A percentile compares a stretch with the other conserved stretches of the same genome.
Evolutionary conservation across 176 grass and related monocot genomes (phyloP).

Genomic region (Dactylis glomerata): DNA sequence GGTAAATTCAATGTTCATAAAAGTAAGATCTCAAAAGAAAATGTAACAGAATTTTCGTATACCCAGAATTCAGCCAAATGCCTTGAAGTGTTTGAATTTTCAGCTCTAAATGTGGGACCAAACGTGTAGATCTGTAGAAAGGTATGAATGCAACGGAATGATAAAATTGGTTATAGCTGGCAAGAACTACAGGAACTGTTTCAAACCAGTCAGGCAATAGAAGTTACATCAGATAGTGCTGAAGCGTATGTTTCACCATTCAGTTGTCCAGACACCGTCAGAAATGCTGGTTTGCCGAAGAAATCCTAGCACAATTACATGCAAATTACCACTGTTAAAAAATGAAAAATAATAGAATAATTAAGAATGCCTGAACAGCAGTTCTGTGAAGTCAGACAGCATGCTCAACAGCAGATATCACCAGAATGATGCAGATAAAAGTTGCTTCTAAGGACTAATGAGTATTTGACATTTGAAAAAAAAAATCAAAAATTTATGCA

Average conservation of each 20-base stretch:
- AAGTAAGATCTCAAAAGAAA: constrained; percentile 13
- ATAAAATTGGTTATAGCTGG: constrained; percentile 21
- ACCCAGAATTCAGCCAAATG: constrained; percentile 99
- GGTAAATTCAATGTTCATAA: constrained; percentile 34
- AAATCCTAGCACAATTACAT: constrained; percentile 69
- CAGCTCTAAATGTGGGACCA: constrained; percentile 97
- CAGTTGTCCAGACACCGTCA: constrained; percentile 93
- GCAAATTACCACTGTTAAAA: constrained; percentile 29
- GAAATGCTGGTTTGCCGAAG: constrained; percentile 98
- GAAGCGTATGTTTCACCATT: constrained; percentile 96
- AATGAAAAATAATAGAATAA: constrained; percentile 15
- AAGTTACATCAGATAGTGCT: constrained; percentile 89
- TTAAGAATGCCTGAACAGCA: constrained; percentile 15
- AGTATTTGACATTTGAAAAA: background rate
- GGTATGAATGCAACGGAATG: constrained; percentile 20
- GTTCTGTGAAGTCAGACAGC: constrained; percentile 21
- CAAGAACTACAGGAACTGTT: constrained; percentile 18
- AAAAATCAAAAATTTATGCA: background rate
- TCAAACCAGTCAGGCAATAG: constrained; percentile 28
- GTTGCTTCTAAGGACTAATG: background rate
- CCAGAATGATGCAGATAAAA: constrained; percentile 5
- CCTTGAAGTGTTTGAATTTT: constrained; percentile 99
- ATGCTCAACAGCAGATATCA: constrained; percentile 12
- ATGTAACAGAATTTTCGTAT: constrained; percentile 38
- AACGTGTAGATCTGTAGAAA: constrained; percentile 90